Percentiles rank a stretch among this genome's conserved stretches.
Conservation (phyloP, 1,284 basidiomycete genomes). For the Takashimella koratensis region DNA sequence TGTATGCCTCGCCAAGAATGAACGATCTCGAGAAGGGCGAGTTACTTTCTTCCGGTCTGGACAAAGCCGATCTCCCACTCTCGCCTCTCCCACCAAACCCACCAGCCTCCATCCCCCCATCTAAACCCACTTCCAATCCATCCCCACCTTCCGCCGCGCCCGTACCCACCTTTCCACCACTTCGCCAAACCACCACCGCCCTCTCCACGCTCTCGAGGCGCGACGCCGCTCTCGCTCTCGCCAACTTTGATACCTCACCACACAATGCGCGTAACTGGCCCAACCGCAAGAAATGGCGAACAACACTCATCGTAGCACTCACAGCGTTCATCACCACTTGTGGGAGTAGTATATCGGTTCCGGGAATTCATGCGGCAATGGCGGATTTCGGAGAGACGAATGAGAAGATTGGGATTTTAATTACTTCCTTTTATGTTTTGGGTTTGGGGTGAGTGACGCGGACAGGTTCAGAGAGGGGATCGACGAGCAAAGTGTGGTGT, state of each 20-base stretch:
- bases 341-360: conserved; percentile 43
- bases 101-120: no score
- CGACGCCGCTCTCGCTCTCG: conserved; percentile 24
- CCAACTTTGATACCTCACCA: conserved; percentile 26
- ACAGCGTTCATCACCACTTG: conserved; percentile 45
- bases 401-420: conserved; percentile 39
- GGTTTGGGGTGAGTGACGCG: conserved; percentile 43
- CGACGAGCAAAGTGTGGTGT: conserved; percentile 5
- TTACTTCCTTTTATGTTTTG: conserved; percentile 41
- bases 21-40: no score
- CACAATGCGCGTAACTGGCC: conserved; percentile 43
- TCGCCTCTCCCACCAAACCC: no score
- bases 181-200: conserved; percentile 11
- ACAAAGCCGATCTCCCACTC: no score
- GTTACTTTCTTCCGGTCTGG: no score
- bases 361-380: conserved; percentile 33
- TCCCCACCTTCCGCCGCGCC: no score
- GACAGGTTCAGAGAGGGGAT: no score
- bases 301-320: conserved; percentile 32
- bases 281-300: conserved; percentile 25
- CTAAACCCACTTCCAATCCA: no score
- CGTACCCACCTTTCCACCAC: conserved; percentile 4
- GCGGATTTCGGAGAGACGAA: conserved; percentile 34
- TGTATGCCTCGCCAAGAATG: no score
- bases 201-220: conserved; percentile 23